These are phyloP conservation scores for Aureobasidium mangrovei DNA, from an alignment of 2,329 filamentous ascomycete species.

Conservation along the genomic window DNA sequence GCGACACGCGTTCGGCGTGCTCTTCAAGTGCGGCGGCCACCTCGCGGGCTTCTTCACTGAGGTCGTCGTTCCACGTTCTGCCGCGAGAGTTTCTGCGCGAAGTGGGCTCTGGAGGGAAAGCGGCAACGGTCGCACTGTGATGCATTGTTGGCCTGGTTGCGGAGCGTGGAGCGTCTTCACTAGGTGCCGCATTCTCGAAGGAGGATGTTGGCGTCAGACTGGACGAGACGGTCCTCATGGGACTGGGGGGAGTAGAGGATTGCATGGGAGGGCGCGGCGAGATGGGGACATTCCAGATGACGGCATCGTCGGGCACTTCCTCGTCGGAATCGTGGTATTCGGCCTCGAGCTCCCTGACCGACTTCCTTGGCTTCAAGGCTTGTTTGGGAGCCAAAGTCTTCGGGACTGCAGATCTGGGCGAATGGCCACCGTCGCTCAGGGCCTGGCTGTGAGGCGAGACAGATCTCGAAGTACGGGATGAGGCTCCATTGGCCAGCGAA, in stretches of 20 bases:
- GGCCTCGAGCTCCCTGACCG: constrained; percentile 60
- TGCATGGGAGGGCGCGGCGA: constrained; percentile 46
- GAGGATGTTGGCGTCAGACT: constrained; percentile 14
- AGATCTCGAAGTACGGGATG: constrained; percentile 22
- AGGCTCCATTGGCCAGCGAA: constrained; percentile 15
- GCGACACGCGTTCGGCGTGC: constrained; percentile 48
- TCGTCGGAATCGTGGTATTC: constrained; percentile 74
- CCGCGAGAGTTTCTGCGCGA: constrained; percentile 32
- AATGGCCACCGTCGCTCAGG: constrained; percentile 17
- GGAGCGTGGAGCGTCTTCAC: constrained; percentile 3
- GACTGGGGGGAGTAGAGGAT: constrained; percentile 22
- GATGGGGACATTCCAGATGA: constrained; percentile 74
- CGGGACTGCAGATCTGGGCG: constrained; percentile 16
- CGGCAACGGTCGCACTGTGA: constrained; percentile 24
- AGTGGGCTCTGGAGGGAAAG: constrained; percentile 20
- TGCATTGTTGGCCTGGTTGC: constrained; percentile 18
- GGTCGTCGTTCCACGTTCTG: constrained; percentile 65
- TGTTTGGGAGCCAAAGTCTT: constrained; percentile 27
- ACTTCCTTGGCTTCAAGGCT: constrained; percentile 64
- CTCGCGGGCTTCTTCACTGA: constrained; percentile 64
- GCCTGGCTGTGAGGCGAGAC: constrained; percentile 25
- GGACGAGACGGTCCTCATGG: constrained; percentile 24
- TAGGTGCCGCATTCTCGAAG: not conserved
- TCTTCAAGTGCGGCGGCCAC: constrained; percentile 75
- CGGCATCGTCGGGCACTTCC: constrained; percentile 65